Evolutionary conservation across 2,329 filamentous ascomycete genomes (phyloP).

Genomic region (Apiospora hydei): DNA sequence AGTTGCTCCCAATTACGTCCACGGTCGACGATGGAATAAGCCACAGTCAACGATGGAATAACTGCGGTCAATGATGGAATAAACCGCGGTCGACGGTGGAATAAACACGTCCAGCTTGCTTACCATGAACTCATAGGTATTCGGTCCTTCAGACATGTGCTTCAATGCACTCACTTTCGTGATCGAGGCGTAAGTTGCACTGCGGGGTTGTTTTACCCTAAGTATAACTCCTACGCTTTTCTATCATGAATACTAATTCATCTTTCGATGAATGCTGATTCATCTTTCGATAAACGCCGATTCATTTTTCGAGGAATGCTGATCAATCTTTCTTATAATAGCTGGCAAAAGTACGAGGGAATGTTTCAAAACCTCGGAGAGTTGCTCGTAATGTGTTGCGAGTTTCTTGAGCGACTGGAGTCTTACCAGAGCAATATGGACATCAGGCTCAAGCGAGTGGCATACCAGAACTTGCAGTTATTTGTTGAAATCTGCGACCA

Average conservation of each 20-base stretch:
- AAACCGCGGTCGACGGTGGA: too few species aligned
- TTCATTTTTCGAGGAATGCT: not conserved
- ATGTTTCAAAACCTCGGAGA: slow-evolving; percentile 44
- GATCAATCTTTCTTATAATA: not conserved
- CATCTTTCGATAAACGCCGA: too few species aligned
- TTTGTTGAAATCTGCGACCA: slow-evolving; percentile 47
- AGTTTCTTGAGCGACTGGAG: slow-evolving; percentile 44
- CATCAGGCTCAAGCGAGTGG: slow-evolving; percentile 39
- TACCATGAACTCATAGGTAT: slow-evolving; percentile 36
- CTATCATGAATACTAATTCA: not conserved
- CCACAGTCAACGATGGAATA: too few species aligned
- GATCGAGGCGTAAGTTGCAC: slow-evolving; percentile 36
- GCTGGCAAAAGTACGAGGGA: slow-evolving; percentile 44
- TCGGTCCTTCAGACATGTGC: slow-evolving; percentile 44
- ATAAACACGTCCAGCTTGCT: not conserved
- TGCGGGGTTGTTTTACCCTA: not conserved
- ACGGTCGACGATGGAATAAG: too few species aligned
- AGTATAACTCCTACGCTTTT: not conserved
- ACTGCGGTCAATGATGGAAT: too few species aligned
- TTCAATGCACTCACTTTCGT: slow-evolving; percentile 47
- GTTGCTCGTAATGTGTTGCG: slow-evolving; percentile 43
- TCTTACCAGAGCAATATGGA: slow-evolving; percentile 45
- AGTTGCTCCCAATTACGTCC: slow-evolving; percentile 22
- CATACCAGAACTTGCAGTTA: slow-evolving; percentile 45
- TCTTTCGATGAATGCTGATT: too few species aligned